Evolutionary conservation across 140 eudicot genomes (phyloP).

Genomic region (Flaveria floridana): DNA sequence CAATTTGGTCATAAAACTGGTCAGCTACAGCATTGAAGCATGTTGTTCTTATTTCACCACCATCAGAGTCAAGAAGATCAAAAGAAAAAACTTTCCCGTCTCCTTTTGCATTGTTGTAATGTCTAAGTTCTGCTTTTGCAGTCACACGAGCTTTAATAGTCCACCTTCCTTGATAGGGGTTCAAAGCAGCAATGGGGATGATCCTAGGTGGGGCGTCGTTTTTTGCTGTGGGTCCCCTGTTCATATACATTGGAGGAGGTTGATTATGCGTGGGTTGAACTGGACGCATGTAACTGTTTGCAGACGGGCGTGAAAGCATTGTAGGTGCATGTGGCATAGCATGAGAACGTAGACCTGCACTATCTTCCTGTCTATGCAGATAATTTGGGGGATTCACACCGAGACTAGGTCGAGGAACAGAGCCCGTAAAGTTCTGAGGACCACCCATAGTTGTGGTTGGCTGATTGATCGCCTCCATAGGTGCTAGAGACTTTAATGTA

Average conservation of each 20-base stretch:
- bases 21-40: conserved; percentile 90
- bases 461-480: conserved; percentile 43
- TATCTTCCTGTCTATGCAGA: conserved; percentile 36
- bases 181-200: conserved; percentile 73
- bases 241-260: conserved; percentile 59
- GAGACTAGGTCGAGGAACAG: conserved; percentile 38
- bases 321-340: conserved; percentile 37
- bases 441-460: conserved; percentile 25
- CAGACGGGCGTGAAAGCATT: conserved; percentile 44
- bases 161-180: conserved; percentile 91
- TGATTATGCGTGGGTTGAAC: conserved; percentile 56
- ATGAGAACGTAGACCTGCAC: conserved; percentile 39
- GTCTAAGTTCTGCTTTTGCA: conserved; percentile 64
- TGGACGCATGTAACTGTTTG: conserved; percentile 45
- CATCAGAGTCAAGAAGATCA: conserved; percentile 82
- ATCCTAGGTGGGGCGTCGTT: conserved; percentile 62
- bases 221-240: conserved; percentile 76
- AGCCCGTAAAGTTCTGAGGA: conserved; percentile 38
- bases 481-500: conserved; percentile 37
- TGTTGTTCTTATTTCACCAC: conserved; percentile 83
- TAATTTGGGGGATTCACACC: conserved; percentile 34
- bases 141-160: conserved; percentile 91
- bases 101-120: conserved; percentile 67
- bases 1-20: conserved; percentile 62
- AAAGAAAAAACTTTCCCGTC: conserved; percentile 87